Evolutionary conservation across 129 eudicot genomes (phyloP), one percentile per base, ranked within the genome.

Genomic region (Oenanthe sinensis): DNA sequence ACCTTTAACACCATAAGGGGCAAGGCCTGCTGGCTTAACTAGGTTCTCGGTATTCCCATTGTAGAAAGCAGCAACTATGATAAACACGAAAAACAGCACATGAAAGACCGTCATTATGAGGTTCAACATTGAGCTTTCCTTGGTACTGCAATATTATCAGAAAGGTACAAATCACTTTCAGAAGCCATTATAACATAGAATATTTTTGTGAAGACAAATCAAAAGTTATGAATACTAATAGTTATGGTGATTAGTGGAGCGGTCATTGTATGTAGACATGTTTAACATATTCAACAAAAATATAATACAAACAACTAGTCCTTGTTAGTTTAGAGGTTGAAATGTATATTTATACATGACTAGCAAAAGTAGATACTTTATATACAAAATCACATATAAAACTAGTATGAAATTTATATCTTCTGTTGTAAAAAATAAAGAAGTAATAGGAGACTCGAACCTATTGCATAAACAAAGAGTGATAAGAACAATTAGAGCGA

Each of bases 111-210:
- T 91, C 94, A 91, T 83, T 36, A 86, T 52, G 45, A 87, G 82
- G 88, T 91, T 91, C 83, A 91, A 67, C 55, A 87, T 84, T 9
- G 97, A 91, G 90, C 97, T 91, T 81, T 89, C 97, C 83, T 89
- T 89, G 20, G 97, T 91, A 81, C 97, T 91, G 94, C 87, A 89
- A 84, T 74, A 36, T 40, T 2, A 43, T 47, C 26, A 78, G 6
- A 74, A 40, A 45, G 17, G 67, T 71, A 26, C 22, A 44, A 11
- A 52, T 82, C 87, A 72, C 81, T 86, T 77, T 84, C 84, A 84
- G 47, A 82, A 76, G 79, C 84, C 88, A 84, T 84, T 80, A 80
- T 52, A 82, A 75, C 60, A 75, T 78, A 62, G 78, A 75, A 84
- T 81, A 82, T 80, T 80, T 75, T 76, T 75, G 75, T 78, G 44